Percentiles rank a stretch among this genome's conserved stretches.
phyloP scores from a whole-genome alignment of 1,284 basidiomycete genomes.

The Cystobasidium slooffiae region DNA sequence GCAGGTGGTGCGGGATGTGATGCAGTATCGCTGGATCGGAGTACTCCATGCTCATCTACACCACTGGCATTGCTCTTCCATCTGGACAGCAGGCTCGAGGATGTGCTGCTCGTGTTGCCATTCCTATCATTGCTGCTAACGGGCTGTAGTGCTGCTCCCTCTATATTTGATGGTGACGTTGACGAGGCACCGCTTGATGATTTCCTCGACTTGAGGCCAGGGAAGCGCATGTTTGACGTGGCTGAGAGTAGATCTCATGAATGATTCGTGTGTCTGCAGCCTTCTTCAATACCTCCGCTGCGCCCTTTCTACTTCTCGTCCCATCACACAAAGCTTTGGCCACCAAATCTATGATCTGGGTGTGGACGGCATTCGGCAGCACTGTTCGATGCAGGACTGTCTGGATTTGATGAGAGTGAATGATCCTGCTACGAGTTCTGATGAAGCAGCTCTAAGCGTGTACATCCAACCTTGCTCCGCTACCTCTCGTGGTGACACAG shows the following conservation, averaged over 20 bases:
- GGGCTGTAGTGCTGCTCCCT: background rate
- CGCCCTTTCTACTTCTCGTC: too few species aligned
- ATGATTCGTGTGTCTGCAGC: background rate
- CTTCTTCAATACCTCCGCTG: too few species aligned
- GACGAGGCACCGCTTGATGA: conserved; percentile 20
- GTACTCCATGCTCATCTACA: conserved; percentile 12
- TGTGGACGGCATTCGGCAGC: too few species aligned
- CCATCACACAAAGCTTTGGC: too few species aligned
- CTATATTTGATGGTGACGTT: background rate
- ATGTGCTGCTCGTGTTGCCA: background rate
- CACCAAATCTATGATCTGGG: too few species aligned
- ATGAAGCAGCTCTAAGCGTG: too few species aligned
- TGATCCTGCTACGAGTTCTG: too few species aligned
- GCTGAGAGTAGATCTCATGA: background rate
- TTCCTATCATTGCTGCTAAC: too few species aligned
- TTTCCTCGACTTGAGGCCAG: conserved; percentile 31
- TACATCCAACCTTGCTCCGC: too few species aligned
- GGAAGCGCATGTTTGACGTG: conserved; percentile 16
- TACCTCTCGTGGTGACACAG: too few species aligned
- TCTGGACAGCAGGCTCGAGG: conserved; percentile 1
- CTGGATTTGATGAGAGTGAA: too few species aligned
- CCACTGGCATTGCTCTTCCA: conserved; percentile 23
- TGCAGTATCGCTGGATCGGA: background rate
- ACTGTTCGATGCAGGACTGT: too few species aligned
- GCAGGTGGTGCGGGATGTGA: conserved; percentile 4